Evolutionary conservation across 208 protist genomes (phyloP).

Genomic region (Leptomonas pyrrhocoris): DNA sequence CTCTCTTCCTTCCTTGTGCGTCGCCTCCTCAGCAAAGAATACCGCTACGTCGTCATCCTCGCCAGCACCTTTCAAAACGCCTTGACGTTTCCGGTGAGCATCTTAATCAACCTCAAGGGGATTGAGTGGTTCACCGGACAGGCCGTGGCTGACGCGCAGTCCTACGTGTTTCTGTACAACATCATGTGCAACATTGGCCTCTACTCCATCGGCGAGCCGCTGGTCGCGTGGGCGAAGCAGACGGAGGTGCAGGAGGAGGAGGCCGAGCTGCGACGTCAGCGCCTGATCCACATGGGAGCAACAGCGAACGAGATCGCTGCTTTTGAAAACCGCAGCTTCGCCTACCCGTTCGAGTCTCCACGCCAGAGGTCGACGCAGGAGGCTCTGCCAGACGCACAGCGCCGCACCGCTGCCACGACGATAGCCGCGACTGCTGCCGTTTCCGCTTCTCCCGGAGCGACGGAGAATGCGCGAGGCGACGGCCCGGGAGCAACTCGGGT

Average conservation of each 20-base stretch:
- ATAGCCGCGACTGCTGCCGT: no score
- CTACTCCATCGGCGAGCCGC: conserved; percentile 58
- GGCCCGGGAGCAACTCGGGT: conserved; percentile 41
- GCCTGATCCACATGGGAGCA: background rate
- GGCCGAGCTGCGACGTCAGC: conserved; percentile 1
- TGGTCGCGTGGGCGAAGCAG: conserved; percentile 35
- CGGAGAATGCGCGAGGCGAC: conserved; percentile 24
- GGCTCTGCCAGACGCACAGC: background rate
- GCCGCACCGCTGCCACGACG: background rate
- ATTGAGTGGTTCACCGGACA: conserved; percentile 49
- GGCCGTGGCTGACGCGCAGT: conserved; percentile 36
- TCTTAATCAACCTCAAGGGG: conserved; percentile 61
- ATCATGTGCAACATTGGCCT: conserved; percentile 59
- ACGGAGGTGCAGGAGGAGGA: conserved; percentile 29
- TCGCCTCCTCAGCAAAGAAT: conserved; percentile 38
- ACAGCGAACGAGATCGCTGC: conserved; percentile 2
- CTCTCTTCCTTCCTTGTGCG: conserved; percentile 29
- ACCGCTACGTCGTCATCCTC: conserved; percentile 57
- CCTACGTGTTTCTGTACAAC: conserved; percentile 78
- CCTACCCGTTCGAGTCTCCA: conserved; percentile 28
- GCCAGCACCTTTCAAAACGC: conserved; percentile 73
- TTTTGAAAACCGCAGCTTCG: conserved; percentile 31
- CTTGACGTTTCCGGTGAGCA: conserved; percentile 58
- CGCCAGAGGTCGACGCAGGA: background rate
- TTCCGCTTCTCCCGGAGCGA: no score